These are phyloP conservation scores for Penicillium occitanis DNA, from an alignment of 2,329 filamentous ascomycete species.

Conservation along the genomic window DNA sequence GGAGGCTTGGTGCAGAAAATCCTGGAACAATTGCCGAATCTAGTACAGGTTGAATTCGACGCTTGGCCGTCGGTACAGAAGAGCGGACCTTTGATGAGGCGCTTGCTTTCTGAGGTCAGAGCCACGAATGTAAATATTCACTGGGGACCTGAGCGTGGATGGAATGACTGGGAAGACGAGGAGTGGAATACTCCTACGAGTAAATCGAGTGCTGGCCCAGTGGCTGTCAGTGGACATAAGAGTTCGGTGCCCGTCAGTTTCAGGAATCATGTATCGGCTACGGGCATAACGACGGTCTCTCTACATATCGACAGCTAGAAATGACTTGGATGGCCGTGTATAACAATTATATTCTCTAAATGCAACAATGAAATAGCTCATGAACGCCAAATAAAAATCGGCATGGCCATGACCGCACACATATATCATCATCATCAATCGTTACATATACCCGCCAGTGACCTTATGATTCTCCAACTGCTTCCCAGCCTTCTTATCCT, in stretches of 20 bases:
- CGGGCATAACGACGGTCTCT: conserved; percentile 5
- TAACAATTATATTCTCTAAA: neutral
- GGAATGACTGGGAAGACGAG: conserved; percentile 35
- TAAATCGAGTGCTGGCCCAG: neutral
- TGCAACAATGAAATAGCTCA: neutral
- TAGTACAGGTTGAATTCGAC: conserved; percentile 57
- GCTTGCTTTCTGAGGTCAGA: conserved; percentile 43
- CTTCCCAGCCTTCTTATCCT: conserved; percentile 26
- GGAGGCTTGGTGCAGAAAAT: conserved; percentile 51
- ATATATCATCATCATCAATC: conserved; percentile 15
- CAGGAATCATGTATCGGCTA: neutral
- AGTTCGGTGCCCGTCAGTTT: neutral
- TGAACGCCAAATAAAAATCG: neutral
- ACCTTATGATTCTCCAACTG: conserved; percentile 23
- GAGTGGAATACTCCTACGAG: neutral
- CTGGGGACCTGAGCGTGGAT: conserved; percentile 43
- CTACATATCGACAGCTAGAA: conserved; percentile 1
- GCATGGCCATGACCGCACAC: neutral
- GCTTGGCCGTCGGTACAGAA: conserved; percentile 55
- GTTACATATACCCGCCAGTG: conserved; percentile 23
- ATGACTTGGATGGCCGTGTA: neutral
- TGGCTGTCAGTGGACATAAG: neutral
- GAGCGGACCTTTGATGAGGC: conserved; percentile 52
- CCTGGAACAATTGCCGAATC: conserved; percentile 49
- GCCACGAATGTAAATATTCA: conserved; percentile 37